Percentiles rank a stretch among this genome's conserved stretches.
phyloP scores from a whole-genome alignment of 179 eudicot species.

The Beta lomatogona region DNA sequence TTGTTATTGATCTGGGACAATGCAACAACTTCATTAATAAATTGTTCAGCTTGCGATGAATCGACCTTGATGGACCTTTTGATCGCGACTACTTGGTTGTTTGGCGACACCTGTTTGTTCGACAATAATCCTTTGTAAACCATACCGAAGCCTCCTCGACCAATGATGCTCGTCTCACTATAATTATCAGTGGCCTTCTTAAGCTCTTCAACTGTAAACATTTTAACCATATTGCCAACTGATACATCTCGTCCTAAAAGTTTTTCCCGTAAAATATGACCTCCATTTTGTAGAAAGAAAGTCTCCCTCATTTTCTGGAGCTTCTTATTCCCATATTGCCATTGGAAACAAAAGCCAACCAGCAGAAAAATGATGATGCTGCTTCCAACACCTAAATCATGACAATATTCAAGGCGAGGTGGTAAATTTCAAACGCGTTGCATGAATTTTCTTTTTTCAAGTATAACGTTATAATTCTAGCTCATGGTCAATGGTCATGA shows the following conservation, averaged over 20 bases:
- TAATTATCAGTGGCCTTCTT: not conserved
- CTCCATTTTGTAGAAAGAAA: not conserved
- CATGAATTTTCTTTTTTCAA: too few species aligned
- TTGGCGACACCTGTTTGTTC: not conserved
- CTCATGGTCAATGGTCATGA: too few species aligned
- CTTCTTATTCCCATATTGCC: not conserved
- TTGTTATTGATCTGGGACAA: not conserved
- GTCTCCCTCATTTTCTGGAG: not conserved
- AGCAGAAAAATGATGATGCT: not conserved
- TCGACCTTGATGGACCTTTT: not conserved
- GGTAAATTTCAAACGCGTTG: too few species aligned
- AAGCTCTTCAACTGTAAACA: not conserved
- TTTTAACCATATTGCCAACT: not conserved
- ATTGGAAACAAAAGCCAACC: not conserved
- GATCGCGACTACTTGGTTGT: not conserved
- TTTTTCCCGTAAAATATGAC: not conserved
- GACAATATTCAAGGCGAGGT: too few species aligned
- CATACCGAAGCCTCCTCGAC: conserved; percentile 11
- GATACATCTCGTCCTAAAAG: not conserved
- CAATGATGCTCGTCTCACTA: not conserved
- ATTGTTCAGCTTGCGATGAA: not conserved
- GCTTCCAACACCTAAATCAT: not conserved
- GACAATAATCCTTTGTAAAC: not conserved
- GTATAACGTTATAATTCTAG: too few species aligned
- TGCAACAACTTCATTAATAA: not conserved